phyloP scores from a whole-genome alignment of 2,329 filamentous ascomycete species.

The Cladophialophora psammophila region DNA sequence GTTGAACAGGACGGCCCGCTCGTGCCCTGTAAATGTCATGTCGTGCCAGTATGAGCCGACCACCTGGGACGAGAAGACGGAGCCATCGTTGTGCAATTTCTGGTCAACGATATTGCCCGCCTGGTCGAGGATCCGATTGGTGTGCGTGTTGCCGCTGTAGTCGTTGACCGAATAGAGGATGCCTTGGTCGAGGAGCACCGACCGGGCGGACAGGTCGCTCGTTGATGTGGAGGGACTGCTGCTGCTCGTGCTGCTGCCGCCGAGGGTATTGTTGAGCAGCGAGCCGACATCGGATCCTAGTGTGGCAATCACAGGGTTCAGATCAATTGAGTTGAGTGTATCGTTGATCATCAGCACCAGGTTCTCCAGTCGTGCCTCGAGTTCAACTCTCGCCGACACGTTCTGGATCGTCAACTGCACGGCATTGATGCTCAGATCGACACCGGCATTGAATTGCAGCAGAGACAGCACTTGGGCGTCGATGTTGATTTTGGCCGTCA shows the following conservation, averaged over 20 bases:
- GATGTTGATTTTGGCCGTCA: constrained; percentile 67
- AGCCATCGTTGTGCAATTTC: constrained; percentile 62
- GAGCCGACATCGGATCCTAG: constrained; percentile 59
- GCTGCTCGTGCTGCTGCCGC: constrained; percentile 30
- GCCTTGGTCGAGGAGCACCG: constrained; percentile 59
- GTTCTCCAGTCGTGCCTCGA: constrained; percentile 67
- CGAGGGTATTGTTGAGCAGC: constrained; percentile 56
- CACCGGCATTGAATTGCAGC: constrained; percentile 67
- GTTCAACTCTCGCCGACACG: constrained; percentile 64
- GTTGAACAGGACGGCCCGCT: constrained; percentile 55
- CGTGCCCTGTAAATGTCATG: constrained; percentile 65
- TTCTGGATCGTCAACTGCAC: constrained; percentile 66
- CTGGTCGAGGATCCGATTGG: constrained; percentile 64
- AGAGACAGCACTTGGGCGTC: constrained; percentile 66
- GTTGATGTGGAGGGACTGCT: constrained; percentile 1
- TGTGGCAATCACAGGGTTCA: constrained; percentile 67
- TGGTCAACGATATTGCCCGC: constrained; percentile 64
- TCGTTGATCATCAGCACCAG: constrained; percentile 66
- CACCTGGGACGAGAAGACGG: constrained; percentile 51
- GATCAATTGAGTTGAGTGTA: constrained; percentile 65
- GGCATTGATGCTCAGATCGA: constrained; percentile 65
- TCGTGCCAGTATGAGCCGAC: constrained; percentile 61
- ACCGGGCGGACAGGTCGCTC: constrained; percentile 22
- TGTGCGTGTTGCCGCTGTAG: constrained; percentile 63
- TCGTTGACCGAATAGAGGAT: constrained; percentile 69